Conservation (phyloP, 768 basidiomycete genomes). For the Amanita pallidorosea region DNA sequence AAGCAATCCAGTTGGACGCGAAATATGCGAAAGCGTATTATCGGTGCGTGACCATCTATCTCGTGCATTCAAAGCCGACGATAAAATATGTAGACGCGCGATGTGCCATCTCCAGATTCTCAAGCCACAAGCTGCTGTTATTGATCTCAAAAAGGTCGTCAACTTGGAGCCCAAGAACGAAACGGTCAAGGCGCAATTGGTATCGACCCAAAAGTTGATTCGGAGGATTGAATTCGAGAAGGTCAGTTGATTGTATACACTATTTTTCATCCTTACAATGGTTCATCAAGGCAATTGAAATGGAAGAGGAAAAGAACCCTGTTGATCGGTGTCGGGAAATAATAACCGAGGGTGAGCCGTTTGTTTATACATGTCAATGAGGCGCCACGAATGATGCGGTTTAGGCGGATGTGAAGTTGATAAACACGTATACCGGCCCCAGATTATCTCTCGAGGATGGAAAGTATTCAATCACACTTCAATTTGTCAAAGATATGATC, state of each 20-base stretch:
- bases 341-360: conserved; percentile 55
- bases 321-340: conserved; percentile 70
- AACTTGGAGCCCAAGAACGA: conserved; percentile 81
- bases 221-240: conserved; percentile 89
- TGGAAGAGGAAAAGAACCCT: conserved; percentile 80
- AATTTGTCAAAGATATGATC: conserved; percentile 82
- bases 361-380: neutral
- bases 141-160: conserved; percentile 81
- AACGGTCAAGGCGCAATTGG: conserved; percentile 66
- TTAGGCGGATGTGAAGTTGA: conserved; percentile 77
- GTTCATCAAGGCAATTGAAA: conserved; percentile 66
- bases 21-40: conserved; percentile 88
- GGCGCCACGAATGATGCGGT: neutral
- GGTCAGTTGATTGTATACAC: conserved; percentile 24
- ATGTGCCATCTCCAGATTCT: conserved; percentile 85
- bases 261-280: neutral
- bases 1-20: conserved; percentile 81
- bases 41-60: conserved; percentile 33
- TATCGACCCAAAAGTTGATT: conserved; percentile 84
- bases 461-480: conserved; percentile 61
- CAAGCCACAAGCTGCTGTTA: conserved; percentile 76
- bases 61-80: neutral
- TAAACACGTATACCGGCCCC: conserved; percentile 63
- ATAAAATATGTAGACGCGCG: conserved; percentile 56
- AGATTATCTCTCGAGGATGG: conserved; percentile 49